Evolutionary conservation across 257 asterid genomes (phyloP).

Genomic region (Plantago major): DNA sequence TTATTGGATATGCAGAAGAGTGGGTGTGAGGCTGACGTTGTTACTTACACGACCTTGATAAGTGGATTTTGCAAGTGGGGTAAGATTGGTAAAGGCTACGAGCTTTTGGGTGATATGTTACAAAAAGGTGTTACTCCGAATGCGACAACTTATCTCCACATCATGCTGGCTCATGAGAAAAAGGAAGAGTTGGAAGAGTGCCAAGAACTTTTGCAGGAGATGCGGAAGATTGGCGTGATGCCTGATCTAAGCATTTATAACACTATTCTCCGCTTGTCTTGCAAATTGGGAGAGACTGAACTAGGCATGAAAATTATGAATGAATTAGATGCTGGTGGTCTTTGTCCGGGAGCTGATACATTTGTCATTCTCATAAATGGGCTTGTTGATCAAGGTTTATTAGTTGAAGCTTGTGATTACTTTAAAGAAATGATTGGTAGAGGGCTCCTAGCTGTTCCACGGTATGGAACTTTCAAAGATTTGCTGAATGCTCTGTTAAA

Average conservation of each 20-base stretch:
- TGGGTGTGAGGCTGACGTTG: conserved; percentile 71
- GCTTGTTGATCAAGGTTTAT: conserved; percentile 49
- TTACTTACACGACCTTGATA: conserved; percentile 72
- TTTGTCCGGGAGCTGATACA: conserved; percentile 75
- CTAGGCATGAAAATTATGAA: conserved; percentile 53
- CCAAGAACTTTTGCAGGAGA: conserved; percentile 61
- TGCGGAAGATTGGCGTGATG: conserved; percentile 51
- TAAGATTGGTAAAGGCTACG: conserved; percentile 53
- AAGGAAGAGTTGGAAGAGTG: conserved; percentile 81
- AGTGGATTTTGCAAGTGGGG: conserved; percentile 93
- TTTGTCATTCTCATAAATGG: conserved; percentile 64
- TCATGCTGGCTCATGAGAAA: conserved; percentile 86
- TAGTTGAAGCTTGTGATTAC: conserved; percentile 78
- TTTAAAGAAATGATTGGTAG: conserved; percentile 77
- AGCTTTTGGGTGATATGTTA: conserved; percentile 62
- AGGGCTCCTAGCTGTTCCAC: conserved; percentile 78
- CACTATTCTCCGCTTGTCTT: conserved; percentile 58
- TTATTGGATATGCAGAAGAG: conserved; percentile 60
- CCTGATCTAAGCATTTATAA: conserved; percentile 64
- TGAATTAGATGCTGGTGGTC: conserved; percentile 56
- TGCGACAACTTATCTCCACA: conserved; percentile 63
- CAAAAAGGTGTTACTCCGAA: conserved; percentile 62
- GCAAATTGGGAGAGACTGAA: conserved; percentile 69
- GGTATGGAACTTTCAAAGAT: conserved; percentile 72
- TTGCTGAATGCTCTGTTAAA: conserved; percentile 68